Conservation (phyloP, 257 asterid species). For the Leptodermis oblonga region DNA sequence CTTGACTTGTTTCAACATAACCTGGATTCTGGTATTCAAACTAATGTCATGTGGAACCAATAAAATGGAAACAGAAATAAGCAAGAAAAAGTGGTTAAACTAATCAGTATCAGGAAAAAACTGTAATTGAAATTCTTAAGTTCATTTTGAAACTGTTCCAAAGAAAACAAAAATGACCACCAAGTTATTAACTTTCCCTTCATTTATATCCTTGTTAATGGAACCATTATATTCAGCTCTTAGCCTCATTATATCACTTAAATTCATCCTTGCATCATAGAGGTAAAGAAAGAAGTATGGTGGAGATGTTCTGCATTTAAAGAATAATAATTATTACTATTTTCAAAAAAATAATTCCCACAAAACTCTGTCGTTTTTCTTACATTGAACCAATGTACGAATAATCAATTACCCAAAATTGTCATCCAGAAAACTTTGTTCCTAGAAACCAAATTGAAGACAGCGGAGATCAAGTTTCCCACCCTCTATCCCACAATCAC, state of each 20-base stretch:
- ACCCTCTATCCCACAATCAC: not conserved
- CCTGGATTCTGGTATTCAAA: not conserved
- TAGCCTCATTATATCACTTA: not conserved
- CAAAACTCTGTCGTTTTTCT: not conserved
- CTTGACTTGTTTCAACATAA: not conserved
- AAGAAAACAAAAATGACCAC: not conserved
- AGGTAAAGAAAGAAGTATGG: not conserved
- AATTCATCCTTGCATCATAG: not conserved
- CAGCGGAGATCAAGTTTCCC: not conserved
- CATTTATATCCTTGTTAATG: not conserved
- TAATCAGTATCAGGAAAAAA: not conserved
- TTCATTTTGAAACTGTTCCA: not conserved
- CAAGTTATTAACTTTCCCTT: not conserved
- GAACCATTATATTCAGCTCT: not conserved
- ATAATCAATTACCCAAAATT: not conserved
- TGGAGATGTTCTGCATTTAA: not conserved
- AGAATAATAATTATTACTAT: too few relatives aligned
- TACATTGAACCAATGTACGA: not conserved
- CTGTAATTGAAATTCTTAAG: not conserved
- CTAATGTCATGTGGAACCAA: not conserved
- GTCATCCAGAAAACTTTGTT: not conserved
- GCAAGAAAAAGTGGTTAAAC: not conserved
- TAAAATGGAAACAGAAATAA: not conserved
- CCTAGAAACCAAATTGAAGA: not conserved
- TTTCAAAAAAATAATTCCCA: not conserved